A percentile compares a stretch with the other conserved stretches of the same genome.
Evolutionary conservation across 305 asterid species (phyloP).

Genomic region (Fraxinus dipetala): DNA sequence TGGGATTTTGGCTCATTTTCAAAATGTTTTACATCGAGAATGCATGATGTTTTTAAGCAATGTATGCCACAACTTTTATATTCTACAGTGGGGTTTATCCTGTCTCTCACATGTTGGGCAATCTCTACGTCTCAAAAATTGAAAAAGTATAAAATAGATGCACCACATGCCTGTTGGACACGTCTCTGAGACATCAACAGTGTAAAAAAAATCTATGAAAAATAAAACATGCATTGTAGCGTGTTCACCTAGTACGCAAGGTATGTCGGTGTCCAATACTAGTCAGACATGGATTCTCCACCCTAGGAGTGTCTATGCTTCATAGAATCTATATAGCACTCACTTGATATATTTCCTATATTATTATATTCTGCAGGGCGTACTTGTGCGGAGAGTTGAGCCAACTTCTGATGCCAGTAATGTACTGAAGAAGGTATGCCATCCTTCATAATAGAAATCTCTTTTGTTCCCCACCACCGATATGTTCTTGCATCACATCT

Average conservation of each 20-base stretch:
- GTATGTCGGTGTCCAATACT: neutral
- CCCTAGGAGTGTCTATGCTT: neutral
- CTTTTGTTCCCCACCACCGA: neutral
- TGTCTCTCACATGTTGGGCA: neutral
- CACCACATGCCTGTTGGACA: neutral
- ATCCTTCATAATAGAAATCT: slow-evolving; percentile 13
- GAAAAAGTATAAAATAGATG: neutral
- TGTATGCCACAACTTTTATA: neutral
- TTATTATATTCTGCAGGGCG: slow-evolving; percentile 59
- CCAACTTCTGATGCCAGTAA: slow-evolving; percentile 81
- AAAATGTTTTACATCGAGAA: neutral
- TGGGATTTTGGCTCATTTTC: neutral
- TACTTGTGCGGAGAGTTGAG: slow-evolving; percentile 82
- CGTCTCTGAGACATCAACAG: neutral
- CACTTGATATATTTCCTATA: neutral
- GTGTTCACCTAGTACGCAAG: neutral
- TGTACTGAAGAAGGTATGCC: slow-evolving; percentile 74
- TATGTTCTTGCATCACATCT: neutral
- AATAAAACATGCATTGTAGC: neutral
- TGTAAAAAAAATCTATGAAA: neutral
- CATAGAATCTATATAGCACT: neutral
- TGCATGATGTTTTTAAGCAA: neutral
- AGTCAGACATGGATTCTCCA: neutral
- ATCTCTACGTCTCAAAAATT: neutral
- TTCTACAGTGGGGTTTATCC: neutral